Conservation (phyloP, 345 rosid genomes). For the Abelmoschus esculentus region DNA sequence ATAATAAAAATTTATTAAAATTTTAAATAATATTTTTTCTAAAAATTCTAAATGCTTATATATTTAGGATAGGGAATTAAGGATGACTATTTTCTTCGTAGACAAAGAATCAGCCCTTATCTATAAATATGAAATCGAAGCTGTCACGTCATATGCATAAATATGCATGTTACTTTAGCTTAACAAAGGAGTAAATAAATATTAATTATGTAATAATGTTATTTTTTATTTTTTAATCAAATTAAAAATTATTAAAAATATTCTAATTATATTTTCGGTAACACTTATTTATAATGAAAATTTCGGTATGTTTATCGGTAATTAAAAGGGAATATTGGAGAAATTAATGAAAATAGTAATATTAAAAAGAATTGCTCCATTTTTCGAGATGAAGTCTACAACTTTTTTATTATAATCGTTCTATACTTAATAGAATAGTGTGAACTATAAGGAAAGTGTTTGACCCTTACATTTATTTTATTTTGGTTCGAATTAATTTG, state of each 20-base stretch:
- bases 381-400: background rate
- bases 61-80: too few relatives aligned
- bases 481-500: too few relatives aligned
- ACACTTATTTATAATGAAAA: too few relatives aligned
- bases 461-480: background rate
- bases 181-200: background rate
- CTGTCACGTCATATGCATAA: slow-evolving; percentile 1
- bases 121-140: background rate
- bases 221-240: too few relatives aligned
- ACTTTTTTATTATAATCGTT: background rate
- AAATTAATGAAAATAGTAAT: background rate
- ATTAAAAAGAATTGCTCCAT: background rate
- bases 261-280: too few relatives aligned
- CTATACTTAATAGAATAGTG: background rate
- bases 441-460: background rate
- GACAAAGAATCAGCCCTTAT: background rate
- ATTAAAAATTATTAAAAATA: too few relatives aligned
- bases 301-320: background rate
- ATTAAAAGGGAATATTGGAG: background rate
- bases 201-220: background rate
- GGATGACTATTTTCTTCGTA: background rate
- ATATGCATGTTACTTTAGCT: background rate
- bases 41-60: too few relatives aligned
- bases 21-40: too few relatives aligned
- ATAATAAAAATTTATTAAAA: too few relatives aligned